phyloP scores from a whole-genome alignment of 139 green algal genomes.

The Picochlorum sp. region DNA sequence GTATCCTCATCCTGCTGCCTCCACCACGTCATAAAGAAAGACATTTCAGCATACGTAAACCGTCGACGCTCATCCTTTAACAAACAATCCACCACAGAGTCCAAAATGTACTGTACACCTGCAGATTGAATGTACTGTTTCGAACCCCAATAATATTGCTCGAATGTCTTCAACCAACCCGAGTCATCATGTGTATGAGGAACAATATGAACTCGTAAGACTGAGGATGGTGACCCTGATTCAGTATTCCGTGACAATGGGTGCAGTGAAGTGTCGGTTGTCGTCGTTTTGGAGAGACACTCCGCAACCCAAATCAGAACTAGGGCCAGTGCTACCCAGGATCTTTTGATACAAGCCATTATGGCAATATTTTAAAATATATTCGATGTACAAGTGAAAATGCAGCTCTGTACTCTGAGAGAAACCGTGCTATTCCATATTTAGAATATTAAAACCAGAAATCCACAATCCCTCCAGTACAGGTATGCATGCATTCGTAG shows the following conservation, averaged over 20 bases:
- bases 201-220: conserved; percentile 64
- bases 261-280: too few species aligned
- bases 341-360: too few species aligned
- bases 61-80: conserved; percentile 47
- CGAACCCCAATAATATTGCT: conserved; percentile 76
- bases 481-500: too few species aligned
- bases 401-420: too few species aligned
- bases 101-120: conserved; percentile 72
- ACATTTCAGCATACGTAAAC: conserved; percentile 75
- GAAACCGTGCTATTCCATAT: too few species aligned
- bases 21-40: conserved; percentile 85
- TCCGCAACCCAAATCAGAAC: too few species aligned
- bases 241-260: not conserved
- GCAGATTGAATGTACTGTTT: conserved; percentile 72
- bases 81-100: conserved; percentile 61
- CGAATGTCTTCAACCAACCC: conserved; percentile 86
- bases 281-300: too few species aligned
- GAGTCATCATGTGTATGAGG: conserved; percentile 79
- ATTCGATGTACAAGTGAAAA: too few species aligned
- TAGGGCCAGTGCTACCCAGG: too few species aligned
- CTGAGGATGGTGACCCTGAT: not conserved
- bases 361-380: too few species aligned
- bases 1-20: conserved; percentile 38
- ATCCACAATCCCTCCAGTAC: too few species aligned
- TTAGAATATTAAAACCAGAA: too few species aligned